A percentile compares a stretch with the other conserved stretches of the same genome.
Evolutionary conservation across 1,139 yeast species (phyloP).

Genomic region (Taphrina populina): DNA sequence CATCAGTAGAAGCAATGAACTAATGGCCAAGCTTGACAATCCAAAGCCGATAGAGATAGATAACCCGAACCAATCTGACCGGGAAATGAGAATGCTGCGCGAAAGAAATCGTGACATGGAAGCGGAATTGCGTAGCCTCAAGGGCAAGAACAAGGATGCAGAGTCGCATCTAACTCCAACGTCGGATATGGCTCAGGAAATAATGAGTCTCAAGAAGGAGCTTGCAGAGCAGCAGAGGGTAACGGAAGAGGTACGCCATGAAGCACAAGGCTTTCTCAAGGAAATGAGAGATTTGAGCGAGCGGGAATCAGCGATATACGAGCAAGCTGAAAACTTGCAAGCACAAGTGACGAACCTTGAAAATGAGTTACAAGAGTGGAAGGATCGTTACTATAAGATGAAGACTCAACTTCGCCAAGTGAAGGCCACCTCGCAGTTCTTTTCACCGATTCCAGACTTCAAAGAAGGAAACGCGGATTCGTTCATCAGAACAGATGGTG

Average conservation of each 20-base stretch:
- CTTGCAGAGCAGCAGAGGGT: constrained; percentile 46
- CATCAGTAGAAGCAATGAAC: not conserved
- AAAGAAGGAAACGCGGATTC: constrained; percentile 1
- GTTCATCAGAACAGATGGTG: constrained; percentile 5
- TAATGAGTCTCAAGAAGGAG: constrained; percentile 39
- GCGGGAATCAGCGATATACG: constrained; percentile 40
- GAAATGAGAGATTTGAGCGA: constrained; percentile 49
- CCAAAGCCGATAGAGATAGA: constrained; percentile 3
- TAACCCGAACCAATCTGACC: not conserved
- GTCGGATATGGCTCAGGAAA: constrained; percentile 8
- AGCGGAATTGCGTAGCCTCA: constrained; percentile 2
- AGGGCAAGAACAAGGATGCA: not conserved
- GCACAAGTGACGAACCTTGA: constrained; percentile 44
- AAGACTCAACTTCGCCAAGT: constrained; percentile 30
- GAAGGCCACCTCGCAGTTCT: constrained; percentile 26
- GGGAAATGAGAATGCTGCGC: constrained; percentile 1
- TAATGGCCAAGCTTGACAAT: not conserved
- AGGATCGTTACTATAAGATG: constrained; percentile 41
- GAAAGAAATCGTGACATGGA: constrained; percentile 22
- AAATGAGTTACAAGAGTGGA: constrained; percentile 47
- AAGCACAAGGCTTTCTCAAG: constrained; percentile 47
- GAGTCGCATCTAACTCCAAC: constrained; percentile 7
- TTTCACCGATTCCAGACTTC: constrained; percentile 17
- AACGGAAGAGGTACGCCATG: constrained; percentile 49
- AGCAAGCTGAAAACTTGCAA: constrained; percentile 41